Evolutionary conservation across 768 basidiomycete genomes (phyloP).

Genomic region (Boletus huronensis): DNA sequence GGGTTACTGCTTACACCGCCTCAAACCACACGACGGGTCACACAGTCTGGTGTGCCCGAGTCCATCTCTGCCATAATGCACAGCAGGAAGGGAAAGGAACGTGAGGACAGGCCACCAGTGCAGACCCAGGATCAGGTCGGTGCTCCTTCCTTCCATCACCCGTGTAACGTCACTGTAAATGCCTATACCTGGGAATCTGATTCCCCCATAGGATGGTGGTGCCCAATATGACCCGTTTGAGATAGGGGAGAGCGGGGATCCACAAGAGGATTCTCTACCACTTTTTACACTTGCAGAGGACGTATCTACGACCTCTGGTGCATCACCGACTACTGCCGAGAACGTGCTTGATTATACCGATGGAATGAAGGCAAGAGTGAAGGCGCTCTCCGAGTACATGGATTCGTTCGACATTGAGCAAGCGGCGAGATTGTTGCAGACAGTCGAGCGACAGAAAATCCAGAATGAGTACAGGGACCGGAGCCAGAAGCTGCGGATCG

Average conservation of each 20-base stretch:
- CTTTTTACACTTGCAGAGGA: constrained; percentile 15
- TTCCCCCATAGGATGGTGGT: neutral
- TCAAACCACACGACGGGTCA: constrained; percentile 17
- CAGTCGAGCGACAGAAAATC: constrained; percentile 21
- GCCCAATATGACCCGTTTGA: neutral
- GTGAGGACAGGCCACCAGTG: constrained; percentile 5
- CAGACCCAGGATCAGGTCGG: constrained; percentile 13
- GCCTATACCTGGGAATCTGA: neutral
- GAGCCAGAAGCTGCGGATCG: constrained; percentile 22
- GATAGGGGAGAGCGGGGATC: neutral
- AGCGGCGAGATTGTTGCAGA: constrained; percentile 14
- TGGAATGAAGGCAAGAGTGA: constrained; percentile 22
- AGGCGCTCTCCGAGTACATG: constrained; percentile 25
- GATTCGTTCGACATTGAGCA: constrained; percentile 24
- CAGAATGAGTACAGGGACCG: constrained; percentile 23
- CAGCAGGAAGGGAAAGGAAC: constrained; percentile 29
- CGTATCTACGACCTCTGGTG: constrained; percentile 8
- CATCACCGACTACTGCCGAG: constrained; percentile 25
- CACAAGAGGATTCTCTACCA: constrained; percentile 19
- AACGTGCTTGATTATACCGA: constrained; percentile 25
- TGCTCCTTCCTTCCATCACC: neutral
- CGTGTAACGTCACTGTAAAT: neutral
- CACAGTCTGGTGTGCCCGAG: neutral
- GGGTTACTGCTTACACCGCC: constrained; percentile 26
- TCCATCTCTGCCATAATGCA: constrained; percentile 2